Conservation (phyloP, 2,329 filamentous ascomycete species). For the Penicillium decumbens region DNA sequence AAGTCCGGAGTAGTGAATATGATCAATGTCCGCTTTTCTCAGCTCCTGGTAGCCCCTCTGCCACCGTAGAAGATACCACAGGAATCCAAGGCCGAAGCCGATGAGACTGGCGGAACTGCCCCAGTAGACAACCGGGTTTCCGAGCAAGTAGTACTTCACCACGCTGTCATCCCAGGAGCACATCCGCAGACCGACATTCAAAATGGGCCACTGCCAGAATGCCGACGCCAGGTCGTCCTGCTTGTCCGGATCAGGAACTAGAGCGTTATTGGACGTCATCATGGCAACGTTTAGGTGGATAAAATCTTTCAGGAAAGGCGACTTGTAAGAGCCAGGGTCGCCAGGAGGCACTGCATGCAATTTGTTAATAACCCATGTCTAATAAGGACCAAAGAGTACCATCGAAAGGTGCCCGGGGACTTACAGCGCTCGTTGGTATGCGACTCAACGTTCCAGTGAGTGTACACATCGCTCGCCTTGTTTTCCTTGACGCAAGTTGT, state of each 20-base stretch:
- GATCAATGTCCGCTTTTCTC: slow-evolving; percentile 73
- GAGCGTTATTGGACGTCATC: slow-evolving; percentile 99
- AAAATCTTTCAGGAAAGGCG: slow-evolving; percentile 95
- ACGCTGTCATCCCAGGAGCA: slow-evolving; percentile 95
- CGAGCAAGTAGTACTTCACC: slow-evolving; percentile 97
- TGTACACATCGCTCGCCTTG: slow-evolving; percentile 87
- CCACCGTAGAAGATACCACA: slow-evolving; percentile 90
- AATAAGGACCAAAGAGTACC: background rate
- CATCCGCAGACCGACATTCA: slow-evolving; percentile 95
- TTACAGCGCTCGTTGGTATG: slow-evolving; percentile 90
- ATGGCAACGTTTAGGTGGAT: slow-evolving; percentile 97
- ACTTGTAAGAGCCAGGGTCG: slow-evolving; percentile 88
- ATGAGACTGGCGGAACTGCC: slow-evolving; percentile 75
- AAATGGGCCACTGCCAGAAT: slow-evolving; percentile 98
- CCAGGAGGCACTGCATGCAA: slow-evolving; percentile 66
- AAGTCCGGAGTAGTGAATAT: slow-evolving; percentile 87
- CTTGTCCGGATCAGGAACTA: slow-evolving; percentile 97
- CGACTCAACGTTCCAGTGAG: slow-evolving; percentile 97
- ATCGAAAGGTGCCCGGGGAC: slow-evolving; percentile 33
- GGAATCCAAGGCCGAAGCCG: slow-evolving; percentile 65
- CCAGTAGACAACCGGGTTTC: slow-evolving; percentile 96
- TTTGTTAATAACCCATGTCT: slow-evolving; percentile 6
- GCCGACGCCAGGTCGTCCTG: slow-evolving; percentile 95
- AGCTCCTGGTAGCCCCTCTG: slow-evolving; percentile 90
- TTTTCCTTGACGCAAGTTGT: slow-evolving; percentile 92